Conservation (phyloP, 345 rosid genomes). For the Conringia planisiliqua region DNA sequence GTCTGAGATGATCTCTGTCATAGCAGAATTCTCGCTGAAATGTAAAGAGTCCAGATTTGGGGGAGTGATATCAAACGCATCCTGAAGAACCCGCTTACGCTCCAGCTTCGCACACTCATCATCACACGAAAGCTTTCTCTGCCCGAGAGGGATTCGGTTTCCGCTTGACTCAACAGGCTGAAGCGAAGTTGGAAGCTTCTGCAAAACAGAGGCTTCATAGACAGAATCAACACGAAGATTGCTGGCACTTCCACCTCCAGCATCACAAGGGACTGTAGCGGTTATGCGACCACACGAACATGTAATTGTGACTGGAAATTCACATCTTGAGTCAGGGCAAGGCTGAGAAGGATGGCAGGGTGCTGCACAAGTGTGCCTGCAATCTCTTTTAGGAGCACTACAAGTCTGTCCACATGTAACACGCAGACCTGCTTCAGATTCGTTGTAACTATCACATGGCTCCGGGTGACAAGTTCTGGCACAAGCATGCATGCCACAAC, state of each 20-base stretch:
- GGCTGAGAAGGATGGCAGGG: conserved; percentile 77
- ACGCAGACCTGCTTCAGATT: conserved; percentile 41
- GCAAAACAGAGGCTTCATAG: conserved; percentile 61
- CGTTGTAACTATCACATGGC: conserved; percentile 58
- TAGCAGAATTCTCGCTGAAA: conserved; percentile 71
- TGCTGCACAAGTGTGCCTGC: conserved; percentile 81
- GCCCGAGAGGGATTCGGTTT: conserved; percentile 70
- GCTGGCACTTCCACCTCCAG: conserved; percentile 66
- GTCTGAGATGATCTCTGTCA: conserved; percentile 73
- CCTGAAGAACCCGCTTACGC: conserved; percentile 86
- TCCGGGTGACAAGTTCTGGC: conserved; percentile 73
- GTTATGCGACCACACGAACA: conserved; percentile 88
- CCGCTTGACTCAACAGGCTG: conserved; percentile 63
- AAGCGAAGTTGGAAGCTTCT: conserved; percentile 65
- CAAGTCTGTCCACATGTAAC: conserved; percentile 91
- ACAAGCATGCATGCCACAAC: conserved; percentile 95
- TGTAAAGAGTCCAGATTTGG: conserved; percentile 82
- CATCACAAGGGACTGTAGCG: conserved; percentile 78
- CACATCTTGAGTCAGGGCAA: conserved; percentile 90
- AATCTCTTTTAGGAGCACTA: conserved; percentile 91
- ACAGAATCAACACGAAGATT: conserved; percentile 42
- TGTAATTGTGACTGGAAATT: conserved; percentile 57
- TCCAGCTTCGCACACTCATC: conserved; percentile 88
- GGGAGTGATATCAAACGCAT: conserved; percentile 80
- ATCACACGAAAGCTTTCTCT: conserved; percentile 84